Evolutionary conservation across 805 yeast genomes (phyloP).

Genomic region (Barnettozyma botsteinii): DNA sequence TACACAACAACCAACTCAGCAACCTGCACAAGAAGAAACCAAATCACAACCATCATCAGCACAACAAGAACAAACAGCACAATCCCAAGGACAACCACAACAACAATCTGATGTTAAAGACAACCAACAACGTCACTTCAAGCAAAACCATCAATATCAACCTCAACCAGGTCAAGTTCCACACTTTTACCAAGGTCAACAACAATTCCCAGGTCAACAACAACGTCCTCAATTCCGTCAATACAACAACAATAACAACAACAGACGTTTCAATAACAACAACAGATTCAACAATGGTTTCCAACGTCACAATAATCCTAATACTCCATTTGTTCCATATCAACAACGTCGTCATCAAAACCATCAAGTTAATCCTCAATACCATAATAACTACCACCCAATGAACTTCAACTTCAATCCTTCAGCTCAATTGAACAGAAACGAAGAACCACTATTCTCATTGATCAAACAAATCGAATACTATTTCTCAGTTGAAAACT

Average conservation of each 20-base stretch:
- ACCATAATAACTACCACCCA: slow-evolving; percentile 1
- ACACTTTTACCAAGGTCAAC: slow-evolving; percentile 10
- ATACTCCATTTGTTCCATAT: slow-evolving; percentile 8
- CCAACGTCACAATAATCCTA: slow-evolving; percentile 10
- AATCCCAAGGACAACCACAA: slow-evolving; percentile 9
- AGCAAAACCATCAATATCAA: slow-evolving; percentile 20
- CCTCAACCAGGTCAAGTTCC: slow-evolving; percentile 7
- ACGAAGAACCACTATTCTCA: slow-evolving; percentile 19
- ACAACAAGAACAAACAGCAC: slow-evolving; percentile 10
- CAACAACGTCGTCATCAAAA: slow-evolving; percentile 13
- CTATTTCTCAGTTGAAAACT: slow-evolving; percentile 83
- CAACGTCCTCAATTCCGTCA: slow-evolving; percentile 19
- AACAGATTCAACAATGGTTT: slow-evolving; percentile 8
- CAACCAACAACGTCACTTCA: slow-evolving; percentile 15
- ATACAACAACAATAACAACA: slow-evolving; percentile 16
- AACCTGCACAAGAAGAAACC: not conserved
- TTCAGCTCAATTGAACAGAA: slow-evolving; percentile 8
- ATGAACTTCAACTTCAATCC: slow-evolving; percentile 2
- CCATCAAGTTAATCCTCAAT: slow-evolving; percentile 3
- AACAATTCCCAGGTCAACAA: slow-evolving; percentile 8
- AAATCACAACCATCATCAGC: slow-evolving; percentile 6
- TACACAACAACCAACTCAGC: slow-evolving; percentile 9
- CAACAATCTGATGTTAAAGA: slow-evolving; percentile 5
- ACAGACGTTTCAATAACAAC: slow-evolving; percentile 18
- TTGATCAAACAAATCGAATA: slow-evolving; percentile 67